A percentile compares a stretch with the other conserved stretches of the same genome.
Evolutionary conservation across 31 red algal species (phyloP).

Genomic region (Endocladia muricata): DNA sequence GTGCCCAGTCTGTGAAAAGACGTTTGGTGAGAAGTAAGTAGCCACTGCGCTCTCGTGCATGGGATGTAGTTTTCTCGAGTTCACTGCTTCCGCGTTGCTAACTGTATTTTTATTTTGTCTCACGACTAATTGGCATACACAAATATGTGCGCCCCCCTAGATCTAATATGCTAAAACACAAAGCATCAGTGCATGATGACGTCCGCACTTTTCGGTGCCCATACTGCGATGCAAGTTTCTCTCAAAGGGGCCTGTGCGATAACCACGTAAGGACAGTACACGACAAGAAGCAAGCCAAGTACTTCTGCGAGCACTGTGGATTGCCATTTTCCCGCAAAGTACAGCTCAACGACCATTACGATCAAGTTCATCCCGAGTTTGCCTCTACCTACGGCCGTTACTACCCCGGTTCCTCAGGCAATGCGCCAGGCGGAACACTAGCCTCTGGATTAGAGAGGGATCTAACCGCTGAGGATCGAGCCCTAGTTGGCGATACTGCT

Average conservation of each 20-base stretch:
- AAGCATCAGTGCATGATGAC: conserved; percentile 62
- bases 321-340: conserved; percentile 54
- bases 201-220: conserved; percentile 60
- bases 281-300: conserved; percentile 68
- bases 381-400: conserved; percentile 7
- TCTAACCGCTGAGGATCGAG: background rate
- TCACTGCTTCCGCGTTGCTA: too few species aligned
- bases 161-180: conserved; percentile 63
- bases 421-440: background rate
- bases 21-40: conserved; percentile 70
- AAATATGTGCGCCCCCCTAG: background rate
- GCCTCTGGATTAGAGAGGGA: background rate
- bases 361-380: conserved; percentile 38
- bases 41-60: background rate
- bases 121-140: too few species aligned
- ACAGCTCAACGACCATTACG: conserved; percentile 59
- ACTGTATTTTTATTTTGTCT: too few species aligned
- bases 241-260: conserved; percentile 55
- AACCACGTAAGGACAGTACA: conserved; percentile 46
- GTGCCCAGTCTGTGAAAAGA: conserved; percentile 56
- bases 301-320: conserved; percentile 70
- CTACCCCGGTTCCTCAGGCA: background rate
- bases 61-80: background rate
- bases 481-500: background rate
- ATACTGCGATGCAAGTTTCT: conserved; percentile 37